Base-by-base conservation (phyloP, 163 green algal species). In the Chlorella variabilis region DNA sequence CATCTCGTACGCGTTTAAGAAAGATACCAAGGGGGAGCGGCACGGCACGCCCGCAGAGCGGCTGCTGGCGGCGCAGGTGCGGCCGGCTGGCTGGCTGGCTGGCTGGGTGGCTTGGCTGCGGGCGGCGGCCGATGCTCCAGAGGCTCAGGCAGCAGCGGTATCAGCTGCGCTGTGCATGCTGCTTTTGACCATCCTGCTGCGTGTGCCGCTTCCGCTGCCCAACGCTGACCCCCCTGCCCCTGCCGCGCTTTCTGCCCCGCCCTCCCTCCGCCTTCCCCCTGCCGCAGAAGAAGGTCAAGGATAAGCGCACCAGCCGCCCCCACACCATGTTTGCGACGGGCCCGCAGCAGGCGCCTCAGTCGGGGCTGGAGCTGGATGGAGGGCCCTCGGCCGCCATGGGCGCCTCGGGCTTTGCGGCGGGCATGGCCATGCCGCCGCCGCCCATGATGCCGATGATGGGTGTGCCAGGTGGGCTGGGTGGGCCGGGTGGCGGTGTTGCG, bases 1-100 rank as follows among this genome's bases (percentile, higher is more conserved):
- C n/a, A 96, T 99, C 29, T 87, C 82, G 9, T 99, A 98, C 81
- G 97, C 97, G 0, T 99, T 93, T 89, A 99, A 99, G 85, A 99
- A 98, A 81, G 96, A 98, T 85, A 96, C 92, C 3, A 96, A 94
- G 77, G 94, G 95, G 4, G 96, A 99, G 89, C 90, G 96, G 21
- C 96, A 98, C 83, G 96, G 96, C 75, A 98, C 94, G 6, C 94
- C 92, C 3, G 94, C 95, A 5, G 96, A 99, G 91, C 88, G 96
- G 0, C 80, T 98, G 87, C 87, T 99, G 71, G 96, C 96, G 25
- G 94, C 93, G 20, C 93, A 97, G 88, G 70, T 70, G 36, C 7
- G 51, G 9, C 2, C 31, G 7, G 48, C 23, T 63, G 54, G 54
- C 54, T 63, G 54, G 54, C 20, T 33, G 18, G 54, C 20, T 63